Conservation (phyloP, 495 filamentous ascomycete genomes). For the Neurospora sp. region DNA sequence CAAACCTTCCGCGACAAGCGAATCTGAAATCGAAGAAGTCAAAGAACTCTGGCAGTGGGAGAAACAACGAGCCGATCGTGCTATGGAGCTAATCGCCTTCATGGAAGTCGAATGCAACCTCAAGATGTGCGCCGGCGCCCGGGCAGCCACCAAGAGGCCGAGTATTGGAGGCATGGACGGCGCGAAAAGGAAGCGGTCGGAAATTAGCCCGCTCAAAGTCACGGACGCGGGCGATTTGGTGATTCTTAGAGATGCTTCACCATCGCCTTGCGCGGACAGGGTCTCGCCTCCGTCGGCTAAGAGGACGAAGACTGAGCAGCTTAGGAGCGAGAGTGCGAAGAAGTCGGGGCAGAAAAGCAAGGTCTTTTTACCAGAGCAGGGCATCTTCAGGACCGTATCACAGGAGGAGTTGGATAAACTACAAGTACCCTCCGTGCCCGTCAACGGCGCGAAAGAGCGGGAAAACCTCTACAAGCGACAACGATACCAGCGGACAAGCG, state of each 20-base stretch:
- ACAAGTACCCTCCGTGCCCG: conserved; percentile 8
- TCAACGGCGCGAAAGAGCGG: not conserved
- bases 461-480: not conserved
- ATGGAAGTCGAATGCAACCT: conserved; percentile 74
- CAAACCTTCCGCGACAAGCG: conserved; percentile 30
- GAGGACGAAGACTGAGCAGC: conserved; percentile 21
- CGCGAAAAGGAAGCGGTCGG: conserved; percentile 21
- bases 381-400: conserved; percentile 42
- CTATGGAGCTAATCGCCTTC: conserved; percentile 69
- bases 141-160: conserved; percentile 9
- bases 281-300: conserved; percentile 8
- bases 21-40: conserved; percentile 48
- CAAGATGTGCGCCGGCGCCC: conserved; percentile 52
- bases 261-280: conserved; percentile 4
- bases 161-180: conserved; percentile 8
- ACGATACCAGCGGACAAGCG: conserved; percentile 15
- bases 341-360: conserved; percentile 26
- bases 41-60: conserved; percentile 54
- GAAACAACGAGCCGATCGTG: conserved; percentile 51
- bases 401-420: conserved; percentile 29
- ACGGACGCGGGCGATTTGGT: conserved; percentile 32
- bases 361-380: conserved; percentile 40
- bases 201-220: conserved; percentile 15
- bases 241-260: conserved; percentile 27
- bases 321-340: conserved; percentile 3